Base-by-base conservation (phyloP, 2,329 filamentous ascomycete genomes). In the Botrytis sinoallii region DNA sequence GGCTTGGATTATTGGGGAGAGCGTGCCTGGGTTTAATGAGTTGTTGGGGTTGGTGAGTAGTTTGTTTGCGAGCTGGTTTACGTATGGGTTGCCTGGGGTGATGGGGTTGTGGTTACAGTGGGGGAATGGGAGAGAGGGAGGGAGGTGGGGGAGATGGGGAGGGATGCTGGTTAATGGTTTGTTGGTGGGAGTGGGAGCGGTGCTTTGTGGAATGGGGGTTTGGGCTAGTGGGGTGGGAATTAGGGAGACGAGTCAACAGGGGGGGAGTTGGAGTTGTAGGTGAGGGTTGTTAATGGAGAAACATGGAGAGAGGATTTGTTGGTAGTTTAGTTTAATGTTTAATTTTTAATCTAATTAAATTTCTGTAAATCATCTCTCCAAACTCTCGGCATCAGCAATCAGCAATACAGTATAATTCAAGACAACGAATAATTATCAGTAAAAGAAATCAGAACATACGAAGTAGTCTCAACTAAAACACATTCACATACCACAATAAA, bases 1-100 rank as follows among this genome's bases (percentile, higher is more conserved):
- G 2, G 88, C 89, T 3, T 91, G 89, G 85, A 81, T 93, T 74
- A 89, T 93, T 72, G 90, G 91, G 16, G 87, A 91, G 79, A 88
- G 88, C 0, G 90, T 93, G 9, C 91, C 91, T 0, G 87, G 88
- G 44, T 93, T 93, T 83, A 89, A 88, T 79, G 85, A 88, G 59
- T 83, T 93, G 16, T 83, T 93, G 5, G 88, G 88, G 3, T 82
- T 93, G 48, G 88, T 93, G 77, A 85, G 84, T 88, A 29, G 89
- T 86, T 71, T 75, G 40, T 75, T 75, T 46, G 72, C 71, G 22
- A 64, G 52, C 7, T 92, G 91, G 90, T 93, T 93, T 81, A 90
- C 88, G 73, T 86, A 84, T 52, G 85, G 85, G 9, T 80, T 86
- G 0, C 84, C 85, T 0, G 85, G 85, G 1, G 79, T 83, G 44